phyloP scores from a whole-genome alignment of 805 yeast genomes.

The Candida odintsovae region DNA sequence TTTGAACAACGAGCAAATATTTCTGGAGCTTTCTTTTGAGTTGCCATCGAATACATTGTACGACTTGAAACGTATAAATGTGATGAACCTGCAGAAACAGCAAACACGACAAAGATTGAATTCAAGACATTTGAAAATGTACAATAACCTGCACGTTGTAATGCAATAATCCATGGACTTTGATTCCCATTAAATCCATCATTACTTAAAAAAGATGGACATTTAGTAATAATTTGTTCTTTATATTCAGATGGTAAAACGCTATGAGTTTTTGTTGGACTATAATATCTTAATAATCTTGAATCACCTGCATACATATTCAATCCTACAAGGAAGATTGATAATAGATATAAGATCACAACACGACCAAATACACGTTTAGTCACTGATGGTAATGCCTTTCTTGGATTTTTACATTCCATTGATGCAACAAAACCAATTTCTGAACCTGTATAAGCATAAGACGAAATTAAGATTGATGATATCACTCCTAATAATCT shows the following conservation, averaged over 20 bases:
- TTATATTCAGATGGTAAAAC: slow-evolving; percentile 5
- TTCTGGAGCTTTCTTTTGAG: slow-evolving; percentile 53
- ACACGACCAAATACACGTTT: slow-evolving; percentile 70
- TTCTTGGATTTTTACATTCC: slow-evolving; percentile 78
- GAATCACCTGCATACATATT: slow-evolving; percentile 79
- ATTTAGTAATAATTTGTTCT: slow-evolving; percentile 5
- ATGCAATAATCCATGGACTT: slow-evolving; percentile 55
- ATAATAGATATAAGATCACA: slow-evolving; percentile 55
- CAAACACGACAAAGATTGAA: slow-evolving; percentile 47
- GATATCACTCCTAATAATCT: slow-evolving; percentile 54
- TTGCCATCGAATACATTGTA: slow-evolving; percentile 48
- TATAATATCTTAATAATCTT: slow-evolving; percentile 49
- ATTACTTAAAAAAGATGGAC: slow-evolving; percentile 1
- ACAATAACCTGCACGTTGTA: slow-evolving; percentile 48
- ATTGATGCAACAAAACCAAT: slow-evolving; percentile 80
- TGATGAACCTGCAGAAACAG: slow-evolving; percentile 47
- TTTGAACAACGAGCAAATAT: slow-evolving; percentile 52
- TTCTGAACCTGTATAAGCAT: slow-evolving; percentile 79
- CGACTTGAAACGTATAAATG: slow-evolving; percentile 53
- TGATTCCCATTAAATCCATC: slow-evolving; percentile 31
- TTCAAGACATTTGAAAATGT: slow-evolving; percentile 41
- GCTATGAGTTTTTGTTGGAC: slow-evolving; percentile 11
- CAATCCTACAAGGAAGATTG: slow-evolving; percentile 64
- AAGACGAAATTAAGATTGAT: slow-evolving; percentile 60
- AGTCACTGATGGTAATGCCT: slow-evolving; percentile 72